These are phyloP conservation scores for Otatea glauca DNA, from an alignment of 176 grass and related monocot species.

Conservation along the genomic window DNA sequence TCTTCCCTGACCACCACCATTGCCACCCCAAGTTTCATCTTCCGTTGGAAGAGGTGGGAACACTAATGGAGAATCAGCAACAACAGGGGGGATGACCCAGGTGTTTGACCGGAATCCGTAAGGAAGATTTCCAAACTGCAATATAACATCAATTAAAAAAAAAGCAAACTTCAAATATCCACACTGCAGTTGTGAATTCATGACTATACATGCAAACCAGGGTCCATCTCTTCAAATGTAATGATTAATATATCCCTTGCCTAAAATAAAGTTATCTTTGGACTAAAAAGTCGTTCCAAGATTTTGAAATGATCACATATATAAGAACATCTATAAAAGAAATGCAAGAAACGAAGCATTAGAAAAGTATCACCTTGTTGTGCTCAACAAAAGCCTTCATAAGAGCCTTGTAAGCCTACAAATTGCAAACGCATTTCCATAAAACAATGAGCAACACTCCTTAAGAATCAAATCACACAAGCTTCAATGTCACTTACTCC, in stretches of 20 bases:
- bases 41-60: slow-evolving; percentile 93
- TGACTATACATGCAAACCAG: slow-evolving; percentile 23
- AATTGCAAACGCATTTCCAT: slow-evolving; percentile 27
- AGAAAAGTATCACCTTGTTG: slow-evolving; percentile 79
- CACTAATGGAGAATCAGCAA: slow-evolving; percentile 68
- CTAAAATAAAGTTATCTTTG: neutral
- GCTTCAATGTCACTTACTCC: slow-evolving; percentile 55
- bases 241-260: neutral
- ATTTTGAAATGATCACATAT: slow-evolving; percentile 7
- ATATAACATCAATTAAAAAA: slow-evolving; percentile 8
- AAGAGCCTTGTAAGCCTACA: slow-evolving; percentile 92
- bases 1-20: slow-evolving; percentile 85
- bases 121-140: slow-evolving; percentile 98
- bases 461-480: slow-evolving; percentile 4
- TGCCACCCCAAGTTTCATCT: slow-evolving; percentile 90
- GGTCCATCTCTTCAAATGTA: neutral
- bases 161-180: slow-evolving; percentile 26
- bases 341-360: slow-evolving; percentile 3
- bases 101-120: slow-evolving; percentile 99
- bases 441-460: slow-evolving; percentile 24
- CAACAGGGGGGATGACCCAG: slow-evolving; percentile 83
- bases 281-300: neutral
- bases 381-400: slow-evolving; percentile 97
- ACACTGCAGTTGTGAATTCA: slow-evolving; percentile 3
- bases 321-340: neutral